Evolutionary conservation across 208 protist genomes (phyloP).

Genomic region (Acanthamoeba quina): DNA sequence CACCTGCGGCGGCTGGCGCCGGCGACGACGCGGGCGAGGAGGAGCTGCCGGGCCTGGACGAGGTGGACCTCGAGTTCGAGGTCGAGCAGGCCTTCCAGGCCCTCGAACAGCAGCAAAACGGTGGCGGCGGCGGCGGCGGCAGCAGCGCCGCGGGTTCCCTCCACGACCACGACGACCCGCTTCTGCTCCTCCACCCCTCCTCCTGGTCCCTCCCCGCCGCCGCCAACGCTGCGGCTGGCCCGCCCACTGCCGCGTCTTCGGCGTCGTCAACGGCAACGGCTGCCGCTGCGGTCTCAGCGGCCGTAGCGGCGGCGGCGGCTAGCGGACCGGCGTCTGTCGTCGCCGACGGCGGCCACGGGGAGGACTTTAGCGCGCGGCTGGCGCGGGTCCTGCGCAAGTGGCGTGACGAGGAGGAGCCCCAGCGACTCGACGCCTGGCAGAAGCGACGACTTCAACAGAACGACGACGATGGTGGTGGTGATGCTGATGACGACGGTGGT

Average conservation of each 20-base stretch:
- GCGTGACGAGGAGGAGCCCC: neutral
- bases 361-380: slow-evolving; percentile 6
- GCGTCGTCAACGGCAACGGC: neutral
- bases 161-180: neutral
- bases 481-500: neutral
- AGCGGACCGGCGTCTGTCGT: neutral
- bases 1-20: too few species aligned
- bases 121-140: neutral
- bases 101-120: neutral
- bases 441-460: neutral
- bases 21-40: neutral
- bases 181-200: neutral
- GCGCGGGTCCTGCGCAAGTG: slow-evolving; percentile 4
- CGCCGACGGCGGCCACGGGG: neutral
- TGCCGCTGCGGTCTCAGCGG: neutral
- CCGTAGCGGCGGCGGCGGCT: too few species aligned
- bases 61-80: too few species aligned
- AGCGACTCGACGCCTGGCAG: neutral
- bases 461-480: too few species aligned
- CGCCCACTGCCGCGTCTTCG: too few species aligned
- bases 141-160: too few species aligned
- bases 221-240: too few species aligned
- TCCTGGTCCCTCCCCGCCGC: neutral
- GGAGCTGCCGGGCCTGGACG: neutral
- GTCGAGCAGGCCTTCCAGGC: neutral